These are phyloP conservation scores for Brachypodium distachyon DNA, from an alignment of 202 grass and related monocot species.

Conservation along the genomic window DNA sequence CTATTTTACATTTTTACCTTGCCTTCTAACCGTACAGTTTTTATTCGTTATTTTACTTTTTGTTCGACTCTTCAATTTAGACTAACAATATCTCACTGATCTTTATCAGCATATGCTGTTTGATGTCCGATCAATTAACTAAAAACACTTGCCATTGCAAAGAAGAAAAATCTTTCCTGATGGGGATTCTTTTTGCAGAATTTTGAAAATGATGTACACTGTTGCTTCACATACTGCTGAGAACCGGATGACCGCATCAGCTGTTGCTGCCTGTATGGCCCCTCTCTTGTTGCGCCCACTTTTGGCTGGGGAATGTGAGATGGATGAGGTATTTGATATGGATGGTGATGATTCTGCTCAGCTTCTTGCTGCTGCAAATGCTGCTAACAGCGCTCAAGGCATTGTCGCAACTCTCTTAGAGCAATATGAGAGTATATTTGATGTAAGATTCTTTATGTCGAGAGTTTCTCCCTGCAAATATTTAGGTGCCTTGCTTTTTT, in stretches of 20 bases:
- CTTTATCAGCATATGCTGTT: neutral
- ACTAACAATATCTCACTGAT: neutral
- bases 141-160: slow-evolving; percentile 2
- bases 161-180: slow-evolving; percentile 10
- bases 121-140: neutral
- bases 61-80: neutral
- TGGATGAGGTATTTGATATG: slow-evolving; percentile 91
- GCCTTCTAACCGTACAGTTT: neutral
- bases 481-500: neutral
- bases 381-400: slow-evolving; percentile 91
- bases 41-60: neutral
- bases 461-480: neutral
- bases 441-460: slow-evolving; percentile 58
- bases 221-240: slow-evolving; percentile 72
- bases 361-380: slow-evolving; percentile 97
- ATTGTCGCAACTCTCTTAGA: slow-evolving; percentile 84
- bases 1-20: slow-evolving; percentile 3
- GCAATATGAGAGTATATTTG: slow-evolving; percentile 89
- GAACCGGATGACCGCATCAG: slow-evolving; percentile 92
- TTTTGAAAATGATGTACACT: slow-evolving; percentile 97
- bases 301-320: slow-evolving; percentile 98
- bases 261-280: slow-evolving; percentile 98
- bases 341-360: slow-evolving; percentile 87
- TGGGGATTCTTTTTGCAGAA: slow-evolving; percentile 32
- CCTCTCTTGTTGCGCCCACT: slow-evolving; percentile 93